Conservation (phyloP, 805 yeast genomes). For the Wickerhamomyces mucosus region DNA sequence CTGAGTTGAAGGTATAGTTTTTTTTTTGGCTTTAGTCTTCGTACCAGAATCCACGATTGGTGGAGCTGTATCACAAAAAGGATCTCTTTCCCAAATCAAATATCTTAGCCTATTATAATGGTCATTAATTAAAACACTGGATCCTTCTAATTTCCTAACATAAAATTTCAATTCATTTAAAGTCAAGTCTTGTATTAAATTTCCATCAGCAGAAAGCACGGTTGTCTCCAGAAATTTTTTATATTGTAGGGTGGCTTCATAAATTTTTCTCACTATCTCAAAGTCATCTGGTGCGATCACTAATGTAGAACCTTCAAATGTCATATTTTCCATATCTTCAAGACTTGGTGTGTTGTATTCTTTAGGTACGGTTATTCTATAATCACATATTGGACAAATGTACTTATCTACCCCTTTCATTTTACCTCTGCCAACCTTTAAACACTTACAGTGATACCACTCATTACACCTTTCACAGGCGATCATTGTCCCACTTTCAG, state of each 20-base stretch:
- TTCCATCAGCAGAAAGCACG: slow-evolving; percentile 15
- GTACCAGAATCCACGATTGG: slow-evolving; percentile 16
- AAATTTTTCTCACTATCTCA: slow-evolving; percentile 10
- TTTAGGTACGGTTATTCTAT: slow-evolving; percentile 21
- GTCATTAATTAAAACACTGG: slow-evolving; percentile 24
- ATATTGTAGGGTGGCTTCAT: slow-evolving; percentile 13
- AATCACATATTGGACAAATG: slow-evolving; percentile 48
- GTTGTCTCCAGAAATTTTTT: slow-evolving; percentile 14
- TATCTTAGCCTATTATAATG: slow-evolving; percentile 24
- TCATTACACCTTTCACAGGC: slow-evolving; percentile 63
- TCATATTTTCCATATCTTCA: slow-evolving; percentile 22
- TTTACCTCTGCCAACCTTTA: slow-evolving; percentile 29
- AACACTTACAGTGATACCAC: slow-evolving; percentile 62
- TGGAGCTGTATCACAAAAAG: slow-evolving; percentile 18
- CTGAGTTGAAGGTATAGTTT: slow-evolving; percentile 3
- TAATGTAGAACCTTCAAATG: slow-evolving; percentile 20
- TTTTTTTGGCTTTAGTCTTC: slow-evolving; percentile 17
- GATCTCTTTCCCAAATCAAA: slow-evolving; percentile 19
- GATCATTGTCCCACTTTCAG: slow-evolving; percentile 55
- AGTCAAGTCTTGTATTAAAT: no score
- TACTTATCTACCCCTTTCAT: slow-evolving; percentile 27
- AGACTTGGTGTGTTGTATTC: slow-evolving; percentile 25
- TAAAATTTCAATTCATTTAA: slow-evolving; percentile 28
- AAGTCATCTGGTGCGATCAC: slow-evolving; percentile 28
- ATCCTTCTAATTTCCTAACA: slow-evolving; percentile 39